A percentile compares a stretch with the other conserved stretches of the same genome.
These are phyloP conservation scores for Coemansia sp. DNA, from an alignment of 192 early-diverging fungal genomes.

Conservation along the genomic window DNA sequence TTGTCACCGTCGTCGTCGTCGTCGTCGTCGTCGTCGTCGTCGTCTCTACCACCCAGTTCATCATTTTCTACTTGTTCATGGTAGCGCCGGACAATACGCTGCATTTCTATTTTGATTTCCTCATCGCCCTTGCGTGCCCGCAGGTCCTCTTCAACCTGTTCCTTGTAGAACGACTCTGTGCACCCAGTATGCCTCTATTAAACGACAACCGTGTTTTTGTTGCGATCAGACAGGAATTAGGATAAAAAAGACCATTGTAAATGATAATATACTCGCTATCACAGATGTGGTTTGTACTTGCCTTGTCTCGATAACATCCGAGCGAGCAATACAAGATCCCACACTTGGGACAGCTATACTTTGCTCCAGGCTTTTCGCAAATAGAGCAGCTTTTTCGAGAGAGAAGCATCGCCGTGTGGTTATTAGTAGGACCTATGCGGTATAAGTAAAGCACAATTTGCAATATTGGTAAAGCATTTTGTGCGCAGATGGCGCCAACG, in stretches of 20 bases:
- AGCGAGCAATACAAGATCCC: slow-evolving; percentile 41
- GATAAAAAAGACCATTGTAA: neutral
- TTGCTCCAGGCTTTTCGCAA: slow-evolving; percentile 41
- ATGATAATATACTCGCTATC: neutral
- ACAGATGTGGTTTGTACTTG: neutral
- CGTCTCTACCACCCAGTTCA: neutral
- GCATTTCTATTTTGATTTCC: slow-evolving; percentile 40
- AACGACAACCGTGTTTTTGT: neutral
- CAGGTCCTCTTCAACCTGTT: slow-evolving; percentile 36
- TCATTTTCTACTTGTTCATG: slow-evolving; percentile 28
- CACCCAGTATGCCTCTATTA: slow-evolving; percentile 30
- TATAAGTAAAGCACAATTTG: neutral
- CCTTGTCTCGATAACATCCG: slow-evolving; percentile 45
- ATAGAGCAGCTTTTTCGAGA: slow-evolving; percentile 11
- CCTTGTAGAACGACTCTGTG: slow-evolving; percentile 49
- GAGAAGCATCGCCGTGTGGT: neutral
- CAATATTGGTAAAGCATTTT: too few relatives aligned
- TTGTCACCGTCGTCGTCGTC: slow-evolving; percentile 4
- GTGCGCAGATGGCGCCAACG: too few relatives aligned
- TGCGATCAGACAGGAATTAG: neutral
- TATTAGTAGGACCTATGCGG: neutral
- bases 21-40: neutral
- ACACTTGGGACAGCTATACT: slow-evolving; percentile 53
- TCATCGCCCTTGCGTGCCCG: slow-evolving; percentile 37
- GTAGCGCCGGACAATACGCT: slow-evolving; percentile 29